Base-by-base conservation (phyloP, 2,329 filamentous ascomycete species). In the Colletotrichum cuscutae region DNA sequence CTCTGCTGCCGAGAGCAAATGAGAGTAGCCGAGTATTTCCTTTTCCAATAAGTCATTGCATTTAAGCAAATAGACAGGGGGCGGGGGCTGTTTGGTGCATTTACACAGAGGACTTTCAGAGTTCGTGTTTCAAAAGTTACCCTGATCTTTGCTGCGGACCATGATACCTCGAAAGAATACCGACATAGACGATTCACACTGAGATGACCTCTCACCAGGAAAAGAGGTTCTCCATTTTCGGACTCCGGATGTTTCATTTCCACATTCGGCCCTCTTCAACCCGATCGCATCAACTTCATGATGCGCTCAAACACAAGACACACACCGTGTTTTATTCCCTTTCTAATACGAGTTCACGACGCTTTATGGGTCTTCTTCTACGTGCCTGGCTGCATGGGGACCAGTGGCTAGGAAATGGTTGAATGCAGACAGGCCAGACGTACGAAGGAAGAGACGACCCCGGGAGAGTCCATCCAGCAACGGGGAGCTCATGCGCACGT, bases 31-130 rank as follows among this genome's bases (percentile, higher is more conserved):
- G 80, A 70, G 64, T 61, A 64, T 70, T 75, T 79, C 79, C 77
- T 71, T 65, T 78, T 79, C 76, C 76, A 68, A 76, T 75, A 61
- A 76, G 79, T 77, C 78, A 75, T 81, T 84, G 84, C 83, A 86
- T 86, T 85, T 84, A 79, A 80, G 83, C 81, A 82, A 82, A 88
- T 88, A 88, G 86, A 88, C 85, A 82, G 81, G 70, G 60, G 83
- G 84, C 82, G 81, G 84, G 71, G 83, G 82, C 78, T 80, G 76
- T 80, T 80, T 82, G 80, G 83, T 86, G 84, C 84, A 86, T 86
- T 87, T 86, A 83, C 81, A 83, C 37, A 75, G 80, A 76, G 77
- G 83, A 85, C 81, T 83, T 84, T 80, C 78, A 82, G 78, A 83
- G 84, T 83, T 82, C 81, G 83, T 83, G 83, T 83, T 78, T 81